Base-by-base conservation (phyloP, 441 rosid species). In the Erodium chrysanthum region DNA sequence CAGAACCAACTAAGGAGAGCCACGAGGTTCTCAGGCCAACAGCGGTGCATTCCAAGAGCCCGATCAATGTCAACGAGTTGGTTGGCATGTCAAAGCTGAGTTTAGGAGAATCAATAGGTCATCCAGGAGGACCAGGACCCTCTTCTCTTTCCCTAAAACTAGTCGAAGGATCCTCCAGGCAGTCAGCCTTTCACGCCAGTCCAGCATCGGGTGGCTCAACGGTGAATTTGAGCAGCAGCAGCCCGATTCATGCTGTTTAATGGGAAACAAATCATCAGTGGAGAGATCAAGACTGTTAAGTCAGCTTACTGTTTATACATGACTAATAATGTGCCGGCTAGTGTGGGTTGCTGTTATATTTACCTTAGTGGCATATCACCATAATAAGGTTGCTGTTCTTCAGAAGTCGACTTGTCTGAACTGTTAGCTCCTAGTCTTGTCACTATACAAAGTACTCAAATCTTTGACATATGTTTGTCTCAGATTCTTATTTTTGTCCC, bases 21-120 rank as follows among this genome's bases (percentile, higher is more conserved):
- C 98, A 90, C 44, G 88, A 88, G 79, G 86, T 87, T 68, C 78
- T 87, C 18, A 85, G 82, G 82, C 92, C 92, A 68, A 85, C 84
- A 9, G 92, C 92, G 0, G 85, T 87, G 48, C 92, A 85, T 72
- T 84, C 87, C 3, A 87, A 84, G 77, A 78, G 72, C 77, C 90
- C 88, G 0, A 87, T 87, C 59, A 84, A 87, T 44, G 90, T 85
- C 0, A 86, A 87, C 1, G 92, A 85, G 68, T 79, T 87, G 52
- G 84, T 87, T 3, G 92, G 92, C 72, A 85, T 85, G 86, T 84
- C 92, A 7, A 85, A 87, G 78, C 77, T 87, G 52, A 83, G 90
- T 77, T 75, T 87, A 44, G 84, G 84, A 71, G 90, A 87, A 25
- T 74, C 90, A 18, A 81, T 74, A 15, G 81, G 80, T 17, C 70